Evolutionary conservation across 2,329 filamentous ascomycete genomes (phyloP), one percentile per base, ranked within the genome.

Genomic region (Phialophora verrucosa): DNA sequence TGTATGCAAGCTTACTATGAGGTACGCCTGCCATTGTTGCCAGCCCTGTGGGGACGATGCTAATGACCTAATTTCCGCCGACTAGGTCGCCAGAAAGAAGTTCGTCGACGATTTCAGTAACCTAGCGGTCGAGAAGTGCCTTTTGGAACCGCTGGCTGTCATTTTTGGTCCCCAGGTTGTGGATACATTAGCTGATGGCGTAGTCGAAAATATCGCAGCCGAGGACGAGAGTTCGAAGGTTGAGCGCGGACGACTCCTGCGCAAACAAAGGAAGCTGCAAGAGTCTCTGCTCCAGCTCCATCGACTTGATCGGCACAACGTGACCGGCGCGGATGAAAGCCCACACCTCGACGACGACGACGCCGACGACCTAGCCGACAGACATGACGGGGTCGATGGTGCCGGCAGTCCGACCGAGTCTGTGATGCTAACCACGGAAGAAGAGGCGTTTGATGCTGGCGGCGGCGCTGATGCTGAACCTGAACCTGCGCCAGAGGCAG

Each of bases 1-100:
- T 77, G 75, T 56, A 79, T 82, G 76, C 70, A 80, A 58, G 79
- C 81, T 1, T 83, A 82, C 69, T 83, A 83, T 73, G 79, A 82
- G 76, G 59, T 32, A 31, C 29, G 35, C 35, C 23, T 4, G 14
- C 31, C 11, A 11, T 20, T 4, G 4, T 49, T 31, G 32, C 47
- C 17, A 23, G 17, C 29, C 5, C 4, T 50, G 27, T 23, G 14
- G 32, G 47, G 49, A 17, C 8, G 25, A 29, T 35, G 29, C 53
- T 55, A 11, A 55, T 2, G 17, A 8, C 10, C n/a, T 29, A 4
- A 25, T 12, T 29, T 27, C 32, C 51, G 23, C 7, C 11, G 49
- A 12, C 31, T 51, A 81, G 79, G 78, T 82, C 55, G 79, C 80
- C 1, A 60, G 78, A 32, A 79, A 80, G 69, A 76, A 68, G 2